Evolutionary conservation across 2,329 filamentous ascomycete species (phyloP).

Genomic region (Capronia coronata): DNA sequence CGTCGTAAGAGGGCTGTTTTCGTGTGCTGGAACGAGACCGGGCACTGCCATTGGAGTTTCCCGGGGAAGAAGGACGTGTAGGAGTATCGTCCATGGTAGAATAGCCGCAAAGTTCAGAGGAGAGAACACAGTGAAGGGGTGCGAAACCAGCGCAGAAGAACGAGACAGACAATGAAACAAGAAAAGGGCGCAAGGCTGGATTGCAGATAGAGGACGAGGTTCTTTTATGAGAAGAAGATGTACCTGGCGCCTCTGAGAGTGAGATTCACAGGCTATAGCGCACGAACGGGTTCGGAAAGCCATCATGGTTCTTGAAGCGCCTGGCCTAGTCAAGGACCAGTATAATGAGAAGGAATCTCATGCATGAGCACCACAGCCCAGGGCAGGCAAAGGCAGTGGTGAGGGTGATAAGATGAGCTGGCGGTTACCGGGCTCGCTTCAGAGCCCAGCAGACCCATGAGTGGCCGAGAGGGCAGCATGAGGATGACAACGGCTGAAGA

Average conservation of each 20-base stretch:
- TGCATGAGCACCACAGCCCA: neutral
- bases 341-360: neutral
- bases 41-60: slow-evolving; percentile 1
- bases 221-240: neutral
- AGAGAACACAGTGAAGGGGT: neutral
- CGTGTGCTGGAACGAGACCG: slow-evolving; percentile 9
- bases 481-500: neutral
- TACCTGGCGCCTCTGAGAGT: neutral
- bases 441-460: neutral
- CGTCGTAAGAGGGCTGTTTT: slow-evolving; percentile 14
- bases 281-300: neutral
- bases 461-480: neutral
- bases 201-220: neutral
- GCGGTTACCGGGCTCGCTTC: neutral
- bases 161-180: slow-evolving; percentile 5
- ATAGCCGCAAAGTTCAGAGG: neutral
- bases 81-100: slow-evolving; percentile 13
- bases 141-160: slow-evolving; percentile 12
- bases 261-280: neutral
- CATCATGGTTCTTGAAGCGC: neutral
- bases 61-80: slow-evolving; percentile 6
- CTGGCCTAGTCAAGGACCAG: neutral
- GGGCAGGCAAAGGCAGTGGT: neutral
- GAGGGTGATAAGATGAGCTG: neutral
- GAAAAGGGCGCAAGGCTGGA: neutral